Percentiles rank a stretch among this genome's conserved stretches.
These are phyloP conservation scores for Platanus orientalis DNA, from an alignment of 164 flowering plant genomes.

Conservation along the genomic window DNA sequence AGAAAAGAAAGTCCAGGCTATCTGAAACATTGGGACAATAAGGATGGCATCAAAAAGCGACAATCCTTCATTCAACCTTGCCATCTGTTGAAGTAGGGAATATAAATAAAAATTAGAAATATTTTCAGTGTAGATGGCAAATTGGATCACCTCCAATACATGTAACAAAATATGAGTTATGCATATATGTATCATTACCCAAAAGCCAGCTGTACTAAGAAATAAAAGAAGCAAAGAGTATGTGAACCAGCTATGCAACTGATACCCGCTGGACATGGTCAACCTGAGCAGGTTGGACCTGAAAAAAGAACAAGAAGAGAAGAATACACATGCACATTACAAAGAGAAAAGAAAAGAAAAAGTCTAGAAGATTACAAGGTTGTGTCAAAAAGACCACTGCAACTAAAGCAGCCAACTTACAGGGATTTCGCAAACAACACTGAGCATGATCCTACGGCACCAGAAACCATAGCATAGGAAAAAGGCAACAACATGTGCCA, in stretches of 20 bases:
- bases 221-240: slow-evolving; percentile 67
- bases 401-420: slow-evolving; percentile 30
- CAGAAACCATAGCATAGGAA: slow-evolving; percentile 71
- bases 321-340: no score
- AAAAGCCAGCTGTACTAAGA: slow-evolving; percentile 75
- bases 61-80: slow-evolving; percentile 94
- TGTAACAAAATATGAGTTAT: neutral
- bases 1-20: slow-evolving; percentile 97
- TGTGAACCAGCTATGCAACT: slow-evolving; percentile 74
- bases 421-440: slow-evolving; percentile 77
- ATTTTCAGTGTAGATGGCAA: neutral
- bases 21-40: slow-evolving; percentile 98
- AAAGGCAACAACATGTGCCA: slow-evolving; percentile 83
- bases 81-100: slow-evolving; percentile 59
- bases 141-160: neutral
- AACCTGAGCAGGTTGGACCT: slow-evolving; percentile 69
- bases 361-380: neutral
- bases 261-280: slow-evolving; percentile 59
- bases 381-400: neutral
- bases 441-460: slow-evolving; percentile 74
- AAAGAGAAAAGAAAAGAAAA: neutral
- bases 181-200: slow-evolving; percentile 35
- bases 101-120: slow-evolving; percentile 7
- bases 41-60: slow-evolving; percentile 90
- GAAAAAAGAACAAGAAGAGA: slow-evolving; percentile 17